These are phyloP conservation scores for Brassica juncea DNA, from an alignment of 345 rosid species.

Conservation along the genomic window DNA sequence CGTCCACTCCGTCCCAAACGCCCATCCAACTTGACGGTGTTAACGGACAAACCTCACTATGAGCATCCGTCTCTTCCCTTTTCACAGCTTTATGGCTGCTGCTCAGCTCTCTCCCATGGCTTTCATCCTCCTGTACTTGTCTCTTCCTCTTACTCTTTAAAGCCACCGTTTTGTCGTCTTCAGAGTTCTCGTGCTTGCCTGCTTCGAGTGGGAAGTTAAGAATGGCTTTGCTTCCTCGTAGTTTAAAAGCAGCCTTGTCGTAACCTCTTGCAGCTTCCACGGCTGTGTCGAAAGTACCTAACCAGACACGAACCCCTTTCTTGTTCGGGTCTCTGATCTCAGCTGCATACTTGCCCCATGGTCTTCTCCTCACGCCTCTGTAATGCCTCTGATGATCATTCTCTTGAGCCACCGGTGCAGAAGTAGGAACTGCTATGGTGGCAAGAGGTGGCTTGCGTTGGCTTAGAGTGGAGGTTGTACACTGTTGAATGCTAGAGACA, in stretches of 20 bases:
- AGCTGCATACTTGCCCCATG: conserved; percentile 90
- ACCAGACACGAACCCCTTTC: conserved; percentile 83
- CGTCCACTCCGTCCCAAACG: conserved; percentile 62
- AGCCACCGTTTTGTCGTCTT: neutral
- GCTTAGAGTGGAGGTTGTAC: conserved; percentile 46
- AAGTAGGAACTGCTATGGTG: conserved; percentile 22
- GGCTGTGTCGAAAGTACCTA: conserved; percentile 85
- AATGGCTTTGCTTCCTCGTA: conserved; percentile 84
- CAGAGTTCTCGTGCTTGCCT: conserved; percentile 38
- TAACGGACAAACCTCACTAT: conserved; percentile 44
- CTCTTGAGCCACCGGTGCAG: conserved; percentile 1
- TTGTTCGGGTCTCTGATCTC: conserved; percentile 88
- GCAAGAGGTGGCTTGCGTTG: conserved; percentile 63
- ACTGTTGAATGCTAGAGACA: conserved; percentile 34
- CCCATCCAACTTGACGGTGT: conserved; percentile 93
- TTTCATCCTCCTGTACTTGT: conserved; percentile 36
- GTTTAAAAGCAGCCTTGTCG: conserved; percentile 75
- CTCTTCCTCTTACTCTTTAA: conserved; percentile 49
- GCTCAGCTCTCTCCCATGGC: neutral
- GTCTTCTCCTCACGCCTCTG: conserved; percentile 79
- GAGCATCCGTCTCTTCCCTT: conserved; percentile 32
- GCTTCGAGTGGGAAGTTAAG: conserved; percentile 86
- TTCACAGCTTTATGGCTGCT: conserved; percentile 33
- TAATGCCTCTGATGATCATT: conserved; percentile 50
- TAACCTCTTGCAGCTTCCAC: conserved; percentile 82